These are phyloP conservation scores for Pelargonium fulgidum DNA, from an alignment of 441 rosid species.

Conservation along the genomic window DNA sequence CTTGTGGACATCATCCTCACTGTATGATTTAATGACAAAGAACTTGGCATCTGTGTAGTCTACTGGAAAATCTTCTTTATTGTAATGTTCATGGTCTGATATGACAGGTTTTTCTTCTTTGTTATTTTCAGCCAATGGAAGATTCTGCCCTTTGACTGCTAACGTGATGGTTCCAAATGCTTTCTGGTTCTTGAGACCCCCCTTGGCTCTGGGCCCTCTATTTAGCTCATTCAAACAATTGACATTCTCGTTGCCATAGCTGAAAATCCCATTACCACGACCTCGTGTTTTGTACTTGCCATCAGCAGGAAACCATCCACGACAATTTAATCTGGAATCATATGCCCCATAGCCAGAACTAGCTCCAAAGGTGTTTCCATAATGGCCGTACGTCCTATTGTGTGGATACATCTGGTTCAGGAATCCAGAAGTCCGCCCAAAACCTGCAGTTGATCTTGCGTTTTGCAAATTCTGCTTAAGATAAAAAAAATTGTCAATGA, in stretches of 20 bases:
- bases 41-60: conserved; percentile 58
- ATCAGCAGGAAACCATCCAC: conserved; percentile 56
- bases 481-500: too few species aligned
- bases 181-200: conserved; percentile 48
- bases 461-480: too few species aligned
- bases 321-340: conserved; percentile 53
- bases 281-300: conserved; percentile 60
- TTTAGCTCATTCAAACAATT: conserved; percentile 84
- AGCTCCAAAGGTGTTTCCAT: conserved; percentile 52
- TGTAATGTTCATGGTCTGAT: conserved; percentile 60
- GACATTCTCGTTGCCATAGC: conserved; percentile 49
- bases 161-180: conserved; percentile 30
- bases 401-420: conserved; percentile 16
- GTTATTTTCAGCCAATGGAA: conserved; percentile 31
- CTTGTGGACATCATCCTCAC: conserved; percentile 93
- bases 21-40: conserved; percentile 83
- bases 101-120: conserved; percentile 32
- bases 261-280: conserved; percentile 53
- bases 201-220: conserved; percentile 80
- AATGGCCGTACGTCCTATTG: conserved; percentile 63
- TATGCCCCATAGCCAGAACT: conserved; percentile 63
- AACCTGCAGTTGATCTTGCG: too few species aligned
- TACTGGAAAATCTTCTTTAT: conserved; percentile 57
- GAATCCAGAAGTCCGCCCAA: too few species aligned
- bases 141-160: conserved; percentile 41